Conservation (phyloP, 345 rosid genomes). For the Populus davidiana region DNA sequence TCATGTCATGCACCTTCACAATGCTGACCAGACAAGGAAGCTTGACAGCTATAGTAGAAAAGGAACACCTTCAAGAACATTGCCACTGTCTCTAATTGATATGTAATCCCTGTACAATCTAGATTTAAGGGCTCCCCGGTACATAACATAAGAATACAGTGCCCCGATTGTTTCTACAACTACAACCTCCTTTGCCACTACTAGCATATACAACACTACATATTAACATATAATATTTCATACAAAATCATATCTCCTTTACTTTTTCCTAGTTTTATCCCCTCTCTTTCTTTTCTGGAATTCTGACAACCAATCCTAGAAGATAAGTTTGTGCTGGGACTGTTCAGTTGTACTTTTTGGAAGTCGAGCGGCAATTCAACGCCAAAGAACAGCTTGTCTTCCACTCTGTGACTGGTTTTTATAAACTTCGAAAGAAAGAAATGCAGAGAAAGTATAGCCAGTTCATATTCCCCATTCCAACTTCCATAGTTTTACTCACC, state of each 20-base stretch:
- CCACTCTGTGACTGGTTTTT: too few species aligned
- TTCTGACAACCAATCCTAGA: neutral
- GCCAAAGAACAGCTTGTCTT: neutral
- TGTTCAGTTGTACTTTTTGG: neutral
- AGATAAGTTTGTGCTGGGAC: neutral
- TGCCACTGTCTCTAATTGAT: neutral
- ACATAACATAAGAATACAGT: neutral
- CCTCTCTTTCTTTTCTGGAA: neutral
- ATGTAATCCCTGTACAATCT: conserved; percentile 14
- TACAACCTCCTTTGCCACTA: neutral
- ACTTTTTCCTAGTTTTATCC: too few species aligned
- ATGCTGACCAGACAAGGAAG: neutral
- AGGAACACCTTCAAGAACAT: neutral
- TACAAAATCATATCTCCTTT: neutral
- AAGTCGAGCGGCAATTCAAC: too few species aligned
- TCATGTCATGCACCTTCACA: neutral
- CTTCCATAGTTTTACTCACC: neutral
- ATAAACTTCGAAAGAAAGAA: neutral
- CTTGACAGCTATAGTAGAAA: neutral
- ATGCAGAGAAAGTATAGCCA: neutral
- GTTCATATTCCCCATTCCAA: neutral
- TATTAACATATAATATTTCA: neutral
- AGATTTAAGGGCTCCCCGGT: neutral
- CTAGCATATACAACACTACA: conserved; percentile 24
- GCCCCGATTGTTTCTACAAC: neutral